These are phyloP conservation scores for Porpolomopsis calyptriformis DNA, from an alignment of 768 basidiomycete species.

Conservation along the genomic window DNA sequence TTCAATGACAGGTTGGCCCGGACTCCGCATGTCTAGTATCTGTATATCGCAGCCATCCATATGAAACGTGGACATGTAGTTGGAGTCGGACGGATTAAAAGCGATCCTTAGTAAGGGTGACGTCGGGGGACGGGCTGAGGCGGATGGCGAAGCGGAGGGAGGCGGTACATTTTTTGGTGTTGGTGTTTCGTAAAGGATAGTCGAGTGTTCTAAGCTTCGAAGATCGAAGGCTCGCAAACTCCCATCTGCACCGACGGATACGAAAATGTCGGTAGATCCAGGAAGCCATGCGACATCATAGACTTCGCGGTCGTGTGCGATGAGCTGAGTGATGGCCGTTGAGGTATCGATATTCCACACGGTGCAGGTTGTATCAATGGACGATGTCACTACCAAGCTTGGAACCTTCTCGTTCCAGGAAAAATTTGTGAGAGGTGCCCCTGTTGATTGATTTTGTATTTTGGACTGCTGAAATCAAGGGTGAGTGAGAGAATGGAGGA, in stretches of 20 bases:
- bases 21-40: constrained; percentile 94
- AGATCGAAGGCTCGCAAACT: constrained; percentile 94
- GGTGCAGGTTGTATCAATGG: constrained; percentile 97
- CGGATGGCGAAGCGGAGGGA: constrained; percentile 43
- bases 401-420: constrained; percentile 96
- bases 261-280: constrained; percentile 90
- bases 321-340: constrained; percentile 91
- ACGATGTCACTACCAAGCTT: constrained; percentile 88
- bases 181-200: constrained; percentile 92
- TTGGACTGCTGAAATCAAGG: constrained; percentile 60
- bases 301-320: constrained; percentile 92
- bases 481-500: not conserved
- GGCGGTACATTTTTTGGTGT: constrained; percentile 62
- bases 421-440: constrained; percentile 91
- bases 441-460: constrained; percentile 71
- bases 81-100: constrained; percentile 85
- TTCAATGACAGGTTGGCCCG: constrained; percentile 91
- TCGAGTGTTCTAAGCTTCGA: constrained; percentile 93
- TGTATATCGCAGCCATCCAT: constrained; percentile 85
- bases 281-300: constrained; percentile 99
- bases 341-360: constrained; percentile 97
- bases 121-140: constrained; percentile 59
- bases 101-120: constrained; percentile 79
- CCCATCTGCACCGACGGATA: constrained; percentile 96
- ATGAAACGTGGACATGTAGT: constrained; percentile 96